Percentiles rank a stretch among this genome's conserved stretches.
Evolutionary conservation across 2,329 filamentous ascomycete genomes (phyloP).

Genomic region (Colletotrichum navitas): DNA sequence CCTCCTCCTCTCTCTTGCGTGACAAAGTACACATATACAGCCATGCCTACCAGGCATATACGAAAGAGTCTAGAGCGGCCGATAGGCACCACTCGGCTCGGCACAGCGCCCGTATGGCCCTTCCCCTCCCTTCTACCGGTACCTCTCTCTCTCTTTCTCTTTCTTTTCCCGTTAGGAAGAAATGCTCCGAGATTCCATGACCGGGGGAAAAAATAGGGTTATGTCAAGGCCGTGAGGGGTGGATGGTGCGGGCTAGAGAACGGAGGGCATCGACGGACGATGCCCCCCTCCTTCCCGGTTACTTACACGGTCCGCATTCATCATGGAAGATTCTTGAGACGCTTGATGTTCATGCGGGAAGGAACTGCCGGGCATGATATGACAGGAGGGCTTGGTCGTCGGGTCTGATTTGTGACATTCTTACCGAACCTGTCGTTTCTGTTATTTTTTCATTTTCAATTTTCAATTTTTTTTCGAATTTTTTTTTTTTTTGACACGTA

Average conservation of each 20-base stretch:
- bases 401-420: neutral
- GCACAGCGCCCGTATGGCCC: neutral
- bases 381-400: neutral
- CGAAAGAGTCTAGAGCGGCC: neutral
- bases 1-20: too few relatives aligned
- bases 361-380: too few relatives aligned
- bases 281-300: too few relatives aligned
- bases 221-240: neutral
- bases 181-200: constrained; percentile 6
- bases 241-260: neutral
- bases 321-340: constrained; percentile 11
- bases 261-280: neutral
- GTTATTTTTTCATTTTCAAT: neutral
- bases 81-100: neutral
- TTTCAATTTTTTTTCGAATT: too few relatives aligned
- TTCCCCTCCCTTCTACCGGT: too few relatives aligned
- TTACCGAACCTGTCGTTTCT: neutral
- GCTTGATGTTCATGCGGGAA: neutral
- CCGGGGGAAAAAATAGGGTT: neutral
- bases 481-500: too few relatives aligned
- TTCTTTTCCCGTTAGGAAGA: neutral
- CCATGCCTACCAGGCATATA: neutral
- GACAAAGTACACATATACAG: neutral
- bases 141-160: too few relatives aligned
- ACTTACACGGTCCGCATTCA: neutral